phyloP scores from a whole-genome alignment of 495 filamentous ascomycete species.

The Penicillium cataractarum region DNA sequence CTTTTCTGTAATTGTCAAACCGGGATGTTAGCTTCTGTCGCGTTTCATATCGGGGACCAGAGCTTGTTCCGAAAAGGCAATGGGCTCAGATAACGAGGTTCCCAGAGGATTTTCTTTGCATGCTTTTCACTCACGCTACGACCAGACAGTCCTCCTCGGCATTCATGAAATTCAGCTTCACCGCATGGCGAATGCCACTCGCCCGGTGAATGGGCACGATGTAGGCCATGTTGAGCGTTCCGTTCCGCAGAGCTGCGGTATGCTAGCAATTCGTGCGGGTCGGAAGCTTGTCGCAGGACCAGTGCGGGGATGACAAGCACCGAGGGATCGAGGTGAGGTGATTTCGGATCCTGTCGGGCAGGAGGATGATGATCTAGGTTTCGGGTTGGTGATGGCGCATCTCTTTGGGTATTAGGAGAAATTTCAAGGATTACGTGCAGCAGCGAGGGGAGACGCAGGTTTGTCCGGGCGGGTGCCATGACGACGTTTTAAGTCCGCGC shows the following conservation, averaged over 20 bases:
- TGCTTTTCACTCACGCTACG: constrained; percentile 67
- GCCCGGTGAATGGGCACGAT: constrained; percentile 91
- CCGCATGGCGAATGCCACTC: constrained; percentile 84
- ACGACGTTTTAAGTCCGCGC: constrained; percentile 32
- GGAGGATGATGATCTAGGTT: background rate
- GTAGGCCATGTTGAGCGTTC: constrained; percentile 74
- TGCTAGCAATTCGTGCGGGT: constrained; percentile 15
- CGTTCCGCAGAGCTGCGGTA: constrained; percentile 8
- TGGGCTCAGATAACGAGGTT: background rate
- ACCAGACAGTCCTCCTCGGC: constrained; percentile 79
- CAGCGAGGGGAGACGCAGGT: constrained; percentile 16
- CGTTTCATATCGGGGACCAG: background rate
- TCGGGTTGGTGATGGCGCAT: constrained; percentile 17
- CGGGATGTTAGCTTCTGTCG: constrained; percentile 11
- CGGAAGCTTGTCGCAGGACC: constrained; percentile 17
- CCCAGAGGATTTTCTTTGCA: background rate
- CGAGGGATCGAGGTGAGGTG: constrained; percentile 2
- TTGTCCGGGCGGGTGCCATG: constrained; percentile 26
- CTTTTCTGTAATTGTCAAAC: constrained; percentile 60
- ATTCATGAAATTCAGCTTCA: constrained; percentile 75
- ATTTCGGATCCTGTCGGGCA: background rate
- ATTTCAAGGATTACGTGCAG: constrained; percentile 7
- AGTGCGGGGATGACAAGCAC: constrained; percentile 12
- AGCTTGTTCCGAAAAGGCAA: background rate
- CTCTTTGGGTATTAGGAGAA: constrained; percentile 1